Conservation (phyloP, 2,329 filamentous ascomycete genomes). For the Curvularia sp. region DNA sequence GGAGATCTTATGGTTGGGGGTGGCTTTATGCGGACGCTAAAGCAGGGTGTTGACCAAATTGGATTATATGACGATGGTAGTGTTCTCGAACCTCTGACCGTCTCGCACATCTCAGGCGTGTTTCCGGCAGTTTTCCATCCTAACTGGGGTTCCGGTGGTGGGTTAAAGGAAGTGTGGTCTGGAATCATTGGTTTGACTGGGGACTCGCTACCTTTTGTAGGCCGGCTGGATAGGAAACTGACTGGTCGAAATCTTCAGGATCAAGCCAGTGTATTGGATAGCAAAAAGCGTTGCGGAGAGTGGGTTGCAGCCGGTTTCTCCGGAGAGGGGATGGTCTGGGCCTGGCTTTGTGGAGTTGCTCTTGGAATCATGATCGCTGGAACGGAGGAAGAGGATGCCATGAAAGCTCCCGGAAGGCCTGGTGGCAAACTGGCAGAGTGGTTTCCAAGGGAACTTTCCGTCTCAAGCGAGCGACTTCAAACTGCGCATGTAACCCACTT, state of each 20-base stretch:
- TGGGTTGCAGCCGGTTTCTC: conserved; percentile 28
- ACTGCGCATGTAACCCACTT: conserved; percentile 5
- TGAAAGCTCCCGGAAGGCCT: conserved; percentile 7
- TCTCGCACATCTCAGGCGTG: conserved; percentile 18
- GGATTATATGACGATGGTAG: conserved; percentile 22
- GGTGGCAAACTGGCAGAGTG: conserved; percentile 10
- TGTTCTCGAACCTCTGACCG: conserved; percentile 9
- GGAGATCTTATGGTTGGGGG: conserved; percentile 24
- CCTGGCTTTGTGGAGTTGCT: conserved; percentile 25
- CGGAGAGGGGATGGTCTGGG: conserved; percentile 28
- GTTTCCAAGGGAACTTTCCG: conserved; percentile 9
- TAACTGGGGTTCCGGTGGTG: conserved; percentile 19
- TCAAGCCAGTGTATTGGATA: conserved; percentile 10
- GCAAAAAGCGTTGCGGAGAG: conserved; percentile 44
- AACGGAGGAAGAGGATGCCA: conserved; percentile 11
- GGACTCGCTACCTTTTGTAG: conserved; percentile 61
- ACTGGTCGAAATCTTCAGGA: conserved; percentile 15
- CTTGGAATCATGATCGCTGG: conserved; percentile 28
- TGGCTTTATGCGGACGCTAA: conserved; percentile 25
- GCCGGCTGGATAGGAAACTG: conserved; percentile 49
- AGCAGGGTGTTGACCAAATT: conserved; percentile 22
- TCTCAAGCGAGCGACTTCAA: conserved; percentile 1
- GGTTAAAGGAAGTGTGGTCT: conserved; percentile 57
- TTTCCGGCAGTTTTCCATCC: conserved; percentile 18
- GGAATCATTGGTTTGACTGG: conserved; percentile 60